Percentiles rank a stretch among this genome's conserved stretches.
Evolutionary conservation across 495 filamentous ascomycete genomes (phyloP).

Genomic region (Annulohypoxylon maeteangense): DNA sequence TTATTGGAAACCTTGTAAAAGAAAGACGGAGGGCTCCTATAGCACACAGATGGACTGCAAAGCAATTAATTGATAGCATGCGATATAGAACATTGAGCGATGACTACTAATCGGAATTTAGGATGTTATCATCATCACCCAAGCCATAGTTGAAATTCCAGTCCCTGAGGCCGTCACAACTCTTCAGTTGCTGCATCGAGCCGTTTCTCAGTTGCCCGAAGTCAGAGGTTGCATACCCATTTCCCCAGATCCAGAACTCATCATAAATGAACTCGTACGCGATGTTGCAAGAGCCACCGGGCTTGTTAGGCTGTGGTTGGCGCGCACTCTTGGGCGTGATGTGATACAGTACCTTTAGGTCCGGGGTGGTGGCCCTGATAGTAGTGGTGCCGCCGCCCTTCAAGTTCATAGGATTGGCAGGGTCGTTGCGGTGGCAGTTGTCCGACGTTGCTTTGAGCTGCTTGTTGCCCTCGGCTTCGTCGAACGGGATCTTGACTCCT

Average conservation of each 20-base stretch:
- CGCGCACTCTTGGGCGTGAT: constrained; percentile 7
- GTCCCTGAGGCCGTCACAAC: constrained; percentile 5
- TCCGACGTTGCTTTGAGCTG: constrained; percentile 9
- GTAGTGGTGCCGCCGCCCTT: constrained; percentile 3
- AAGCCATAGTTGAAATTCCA: constrained; percentile 12
- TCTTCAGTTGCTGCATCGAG: neutral
- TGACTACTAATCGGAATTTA: no score
- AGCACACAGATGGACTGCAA: no score
- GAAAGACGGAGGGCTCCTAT: no score
- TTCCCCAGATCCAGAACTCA: constrained; percentile 7
- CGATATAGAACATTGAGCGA: no score
- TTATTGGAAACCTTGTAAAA: no score
- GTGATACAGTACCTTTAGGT: constrained; percentile 10
- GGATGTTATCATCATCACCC: constrained; percentile 5
- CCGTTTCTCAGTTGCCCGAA: constrained; percentile 4
- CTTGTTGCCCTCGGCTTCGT: constrained; percentile 8
- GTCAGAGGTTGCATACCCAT: constrained; percentile 1
- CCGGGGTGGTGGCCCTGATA: constrained; percentile 5
- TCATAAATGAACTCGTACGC: neutral
- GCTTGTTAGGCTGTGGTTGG: constrained; percentile 1
- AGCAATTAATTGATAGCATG: no score
- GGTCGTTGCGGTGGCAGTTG: constrained; percentile 10
- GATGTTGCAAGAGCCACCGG: neutral
- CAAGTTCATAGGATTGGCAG: constrained; percentile 7
- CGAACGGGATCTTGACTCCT: constrained; percentile 10